Base-by-base conservation (phyloP, 2,329 filamentous ascomycete genomes). In the Paecilomyces sp. region DNA sequence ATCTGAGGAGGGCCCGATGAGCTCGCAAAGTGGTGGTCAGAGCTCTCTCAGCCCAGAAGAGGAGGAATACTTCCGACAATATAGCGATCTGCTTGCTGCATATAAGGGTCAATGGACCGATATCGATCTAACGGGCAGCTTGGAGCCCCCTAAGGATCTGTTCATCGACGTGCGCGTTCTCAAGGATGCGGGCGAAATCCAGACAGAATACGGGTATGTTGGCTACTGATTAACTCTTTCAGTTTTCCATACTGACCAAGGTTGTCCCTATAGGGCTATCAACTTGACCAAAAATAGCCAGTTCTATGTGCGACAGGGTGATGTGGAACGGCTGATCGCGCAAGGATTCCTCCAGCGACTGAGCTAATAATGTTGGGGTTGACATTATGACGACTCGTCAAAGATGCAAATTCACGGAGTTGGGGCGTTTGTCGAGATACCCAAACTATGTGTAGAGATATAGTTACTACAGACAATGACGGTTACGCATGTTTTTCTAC, bases 71-170 rank as follows among this genome's bases (percentile, higher is more conserved):
- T 90, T 96, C 60, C 84, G 93, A 61, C 88, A 92, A 70, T 99
- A 97, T 71, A 88, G 89, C 64, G 92, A 99, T 69, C 80, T 99
- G 65, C 79, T 99, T 58, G 91, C 93, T n/a, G 91, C 92, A 1
- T 97, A 95, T 76, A 99, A 99, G 74, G 94, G 94, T 0, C 92
- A 96, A 70, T 99, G 93, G 93, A 97, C 93, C 22, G 94, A 99
- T 72, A 89, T 99, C 65, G 94, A 99, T 75, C 80, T 99, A 58
- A 97, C 94, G 2, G 94, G 94, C 33, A 94, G 90, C 70, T 79
- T 99, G 71, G 92, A 96, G 71, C 94, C 94, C 25, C 94, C 94
- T n/a, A 86, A 86, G 67, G 94, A 99, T 76, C 79, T 99, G 57
- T 99, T 97, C 74, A 96, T 99, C 68, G 94, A 99, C 74, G 94